Conservation (phyloP, 2,329 filamentous ascomycete species). For the Aspergillus tanneri region DNA sequence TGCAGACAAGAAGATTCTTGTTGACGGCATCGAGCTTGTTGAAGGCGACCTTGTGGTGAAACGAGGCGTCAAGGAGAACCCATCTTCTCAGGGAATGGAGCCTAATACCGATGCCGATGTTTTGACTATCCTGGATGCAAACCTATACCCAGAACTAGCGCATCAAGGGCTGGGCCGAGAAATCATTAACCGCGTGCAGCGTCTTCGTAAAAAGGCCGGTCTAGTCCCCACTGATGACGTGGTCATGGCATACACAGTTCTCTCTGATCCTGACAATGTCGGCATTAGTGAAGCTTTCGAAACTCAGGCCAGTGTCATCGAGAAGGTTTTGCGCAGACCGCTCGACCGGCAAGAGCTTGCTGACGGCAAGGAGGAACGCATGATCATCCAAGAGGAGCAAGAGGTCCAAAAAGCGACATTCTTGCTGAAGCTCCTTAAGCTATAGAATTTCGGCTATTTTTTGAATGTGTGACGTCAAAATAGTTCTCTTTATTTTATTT, state of each 20-base stretch:
- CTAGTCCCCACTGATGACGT: conserved; percentile 90
- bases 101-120: conserved; percentile 87
- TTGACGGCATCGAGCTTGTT: conserved; percentile 81
- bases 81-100: conserved; percentile 71
- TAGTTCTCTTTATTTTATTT: neutral
- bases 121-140: conserved; percentile 82
- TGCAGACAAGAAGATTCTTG: conserved; percentile 68
- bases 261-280: conserved; percentile 74
- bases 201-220: conserved; percentile 88
- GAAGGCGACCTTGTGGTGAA: conserved; percentile 81
- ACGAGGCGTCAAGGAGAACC: conserved; percentile 72
- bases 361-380: conserved; percentile 59
- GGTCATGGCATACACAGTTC: conserved; percentile 85
- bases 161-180: conserved; percentile 88
- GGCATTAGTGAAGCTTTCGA: conserved; percentile 70
- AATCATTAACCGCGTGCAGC: conserved; percentile 89
- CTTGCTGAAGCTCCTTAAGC: conserved; percentile 70
- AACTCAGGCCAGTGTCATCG: conserved; percentile 66
- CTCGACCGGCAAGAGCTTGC: conserved; percentile 67
- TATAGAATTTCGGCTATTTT: conserved; percentile 49
- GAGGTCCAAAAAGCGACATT: conserved; percentile 82
- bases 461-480: conserved; percentile 11
- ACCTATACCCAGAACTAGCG: conserved; percentile 78
- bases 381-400: conserved; percentile 80
- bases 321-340: conserved; percentile 74